Base-by-base conservation (phyloP, 75 land plant genomes). In the Ceratopteris richardii region DNA sequence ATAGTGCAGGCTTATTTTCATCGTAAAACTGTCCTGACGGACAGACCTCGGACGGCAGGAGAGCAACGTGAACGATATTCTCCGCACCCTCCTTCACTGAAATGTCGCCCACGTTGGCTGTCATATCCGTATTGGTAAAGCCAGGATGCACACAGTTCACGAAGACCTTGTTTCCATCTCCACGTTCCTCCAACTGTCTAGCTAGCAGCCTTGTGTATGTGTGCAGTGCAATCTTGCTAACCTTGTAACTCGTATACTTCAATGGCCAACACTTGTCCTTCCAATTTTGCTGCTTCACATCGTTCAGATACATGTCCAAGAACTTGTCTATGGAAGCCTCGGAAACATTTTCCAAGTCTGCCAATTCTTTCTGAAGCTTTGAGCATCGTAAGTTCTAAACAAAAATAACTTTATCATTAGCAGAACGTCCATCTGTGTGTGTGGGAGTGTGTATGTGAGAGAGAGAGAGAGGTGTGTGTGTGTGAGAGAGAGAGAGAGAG, bases 201-300 rank as follows among this genome's bases (percentile, higher is more conserved):
- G 70, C 70, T 25, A 67, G 14, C 17, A 67, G 17, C n/a, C n/a
- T n/a, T n/a, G n/a, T n/a, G n/a, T n/a, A n/a, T n/a, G n/a, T n/a
- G n/a, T n/a, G n/a, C n/a, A 70, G 28, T 16, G 68, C 68, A 19
- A 70, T 57, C 41, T 70, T 70, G 21, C 71, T 66, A 3, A 70
- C 60, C 7, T 11, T 31, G 42, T 70, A 70, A 2, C 39, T 31
- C 27, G 42, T 18, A 40, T 22, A 50, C 4, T 42, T n/a, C 3
- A 24, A 1, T 13, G 73, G 73, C 68, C 68, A 70, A n/a, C n/a
- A n/a, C 22, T 44, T 55, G 20, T 40, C 52, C 7, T 31, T 31
- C 39, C 27, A 27, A 19, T 27, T 44, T 16, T 68, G 68, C 7
- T 28, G 20, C 22, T 56, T 54, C 13, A 56, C 73, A 31, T 53